Evolutionary conservation across 2,329 filamentous ascomycete species (phyloP).

Genomic region (Colletotrichum sp.): DNA sequence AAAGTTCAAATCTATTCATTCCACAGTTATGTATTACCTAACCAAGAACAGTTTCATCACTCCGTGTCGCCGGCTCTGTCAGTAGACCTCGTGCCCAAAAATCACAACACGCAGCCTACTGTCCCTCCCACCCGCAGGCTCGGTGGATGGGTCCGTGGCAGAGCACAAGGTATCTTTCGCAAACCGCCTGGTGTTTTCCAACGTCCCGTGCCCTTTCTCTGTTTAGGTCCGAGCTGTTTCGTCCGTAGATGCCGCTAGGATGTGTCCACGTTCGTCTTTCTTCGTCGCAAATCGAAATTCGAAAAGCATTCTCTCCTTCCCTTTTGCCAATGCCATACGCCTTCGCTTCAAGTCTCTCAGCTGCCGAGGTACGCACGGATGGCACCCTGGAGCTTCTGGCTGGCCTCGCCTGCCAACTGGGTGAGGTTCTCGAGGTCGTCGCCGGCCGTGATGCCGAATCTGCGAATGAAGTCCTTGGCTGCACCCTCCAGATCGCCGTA

Average conservation of each 20-base stretch:
- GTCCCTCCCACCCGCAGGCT: not conserved
- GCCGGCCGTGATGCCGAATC: slow-evolving; percentile 93
- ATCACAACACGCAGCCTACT: not conserved
- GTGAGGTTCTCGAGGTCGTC: slow-evolving; percentile 94
- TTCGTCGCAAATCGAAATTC: not conserved
- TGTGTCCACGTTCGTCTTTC: not conserved
- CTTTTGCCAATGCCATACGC: not conserved
- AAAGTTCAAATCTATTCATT: slow-evolving; percentile 17
- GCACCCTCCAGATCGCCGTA: slow-evolving; percentile 93
- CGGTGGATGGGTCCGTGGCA: not conserved
- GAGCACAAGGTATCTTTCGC: slow-evolving; percentile 5
- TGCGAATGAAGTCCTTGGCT: slow-evolving; percentile 94
- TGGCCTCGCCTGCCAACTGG: slow-evolving; percentile 83
- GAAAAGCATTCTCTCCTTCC: not conserved
- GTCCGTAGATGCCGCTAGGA: not conserved
- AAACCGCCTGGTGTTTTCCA: not conserved
- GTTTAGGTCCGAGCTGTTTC: not conserved
- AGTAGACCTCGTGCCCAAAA: not conserved
- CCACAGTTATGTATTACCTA: slow-evolving; percentile 11
- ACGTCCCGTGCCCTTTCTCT: not conserved
- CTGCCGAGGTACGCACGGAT: slow-evolving; percentile 69
- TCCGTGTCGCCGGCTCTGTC: slow-evolving; percentile 8
- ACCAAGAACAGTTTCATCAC: slow-evolving; percentile 12
- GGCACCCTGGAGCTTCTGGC: slow-evolving; percentile 79
- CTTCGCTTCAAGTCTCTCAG: slow-evolving; percentile 36